Percentiles rank a stretch among this genome's conserved stretches.
These are phyloP conservation scores for Leptodermis oblonga DNA, from an alignment of 257 asterid species.

Conservation along the genomic window DNA sequence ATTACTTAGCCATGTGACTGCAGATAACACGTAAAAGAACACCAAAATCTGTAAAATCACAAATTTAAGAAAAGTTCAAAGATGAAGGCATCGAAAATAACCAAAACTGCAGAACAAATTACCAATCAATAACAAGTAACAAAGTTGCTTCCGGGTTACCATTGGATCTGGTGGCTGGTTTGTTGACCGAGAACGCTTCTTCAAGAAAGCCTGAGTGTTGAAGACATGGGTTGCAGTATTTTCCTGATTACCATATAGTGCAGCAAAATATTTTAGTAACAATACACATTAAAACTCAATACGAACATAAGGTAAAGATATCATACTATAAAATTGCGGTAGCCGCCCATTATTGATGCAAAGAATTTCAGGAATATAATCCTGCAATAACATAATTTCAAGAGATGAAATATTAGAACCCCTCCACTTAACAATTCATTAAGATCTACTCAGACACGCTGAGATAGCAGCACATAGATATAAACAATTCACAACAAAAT, in stretches of 20 bases:
- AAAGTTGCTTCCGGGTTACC: constrained; percentile 41
- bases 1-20: not conserved
- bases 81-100: not conserved
- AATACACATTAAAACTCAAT: constrained; percentile 18
- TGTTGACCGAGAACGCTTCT: constrained; percentile 90
- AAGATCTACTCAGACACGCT: not conserved
- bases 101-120: constrained; percentile 10
- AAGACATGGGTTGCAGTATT: constrained; percentile 76
- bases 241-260: constrained; percentile 49
- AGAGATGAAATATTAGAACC: constrained; percentile 14
- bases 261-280: constrained; percentile 23
- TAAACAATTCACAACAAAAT: not conserved
- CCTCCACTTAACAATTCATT: not conserved
- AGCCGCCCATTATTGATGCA: constrained; percentile 93
- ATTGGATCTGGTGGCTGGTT: constrained; percentile 90
- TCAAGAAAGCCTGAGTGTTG: constrained; percentile 86
- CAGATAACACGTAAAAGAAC: not conserved
- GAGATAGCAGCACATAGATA: not conserved
- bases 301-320: constrained; percentile 34
- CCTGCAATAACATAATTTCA: constrained; percentile 51
- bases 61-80: not conserved
- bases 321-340: constrained; percentile 91
- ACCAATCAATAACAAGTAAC: constrained; percentile 13
- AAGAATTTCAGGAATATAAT: constrained; percentile 79
- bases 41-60: not conserved